Conservation (phyloP, 78 protist genomes). For the Planoprotostelium fungivorum region DNA sequence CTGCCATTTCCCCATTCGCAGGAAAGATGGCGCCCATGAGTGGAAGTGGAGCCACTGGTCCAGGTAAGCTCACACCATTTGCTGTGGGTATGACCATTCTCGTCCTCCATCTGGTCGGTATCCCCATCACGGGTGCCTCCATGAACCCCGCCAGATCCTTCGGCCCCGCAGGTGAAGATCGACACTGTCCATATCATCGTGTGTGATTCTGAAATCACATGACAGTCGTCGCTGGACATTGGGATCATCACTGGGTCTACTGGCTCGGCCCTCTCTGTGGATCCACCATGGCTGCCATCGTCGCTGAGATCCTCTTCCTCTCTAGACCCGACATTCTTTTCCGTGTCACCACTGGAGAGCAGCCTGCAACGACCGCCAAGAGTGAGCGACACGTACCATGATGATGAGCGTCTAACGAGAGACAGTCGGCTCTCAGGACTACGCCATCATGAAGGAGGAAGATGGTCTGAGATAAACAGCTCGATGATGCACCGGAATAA, state of each 20-base stretch:
- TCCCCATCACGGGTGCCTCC: constrained; percentile 67
- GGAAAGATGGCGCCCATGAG: neutral
- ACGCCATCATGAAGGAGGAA: neutral
- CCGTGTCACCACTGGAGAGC: neutral
- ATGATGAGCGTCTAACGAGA: neutral
- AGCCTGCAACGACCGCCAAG: neutral
- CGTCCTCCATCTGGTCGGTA: constrained; percentile 31
- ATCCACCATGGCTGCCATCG: neutral
- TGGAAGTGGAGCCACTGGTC: neutral
- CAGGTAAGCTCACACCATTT: constrained; percentile 44
- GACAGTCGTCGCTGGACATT: neutral
- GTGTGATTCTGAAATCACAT: neutral
- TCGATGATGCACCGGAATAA: too few species aligned
- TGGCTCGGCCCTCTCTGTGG: neutral
- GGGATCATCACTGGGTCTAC: neutral
- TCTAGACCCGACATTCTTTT: neutral
- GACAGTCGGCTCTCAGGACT: neutral
- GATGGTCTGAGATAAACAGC: too few species aligned
- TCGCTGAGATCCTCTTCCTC: neutral
- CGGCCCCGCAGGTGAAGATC: constrained; percentile 68
- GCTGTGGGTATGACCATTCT: constrained; percentile 56
- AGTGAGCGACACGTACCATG: neutral
- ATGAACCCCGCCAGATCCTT: constrained; percentile 73
- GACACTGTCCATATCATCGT: too few species aligned
- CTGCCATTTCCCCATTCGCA: neutral